Evolutionary conservation across 2,329 filamentous ascomycete genomes (phyloP).

Genomic region (Teratosphaeriaceae sp.): DNA sequence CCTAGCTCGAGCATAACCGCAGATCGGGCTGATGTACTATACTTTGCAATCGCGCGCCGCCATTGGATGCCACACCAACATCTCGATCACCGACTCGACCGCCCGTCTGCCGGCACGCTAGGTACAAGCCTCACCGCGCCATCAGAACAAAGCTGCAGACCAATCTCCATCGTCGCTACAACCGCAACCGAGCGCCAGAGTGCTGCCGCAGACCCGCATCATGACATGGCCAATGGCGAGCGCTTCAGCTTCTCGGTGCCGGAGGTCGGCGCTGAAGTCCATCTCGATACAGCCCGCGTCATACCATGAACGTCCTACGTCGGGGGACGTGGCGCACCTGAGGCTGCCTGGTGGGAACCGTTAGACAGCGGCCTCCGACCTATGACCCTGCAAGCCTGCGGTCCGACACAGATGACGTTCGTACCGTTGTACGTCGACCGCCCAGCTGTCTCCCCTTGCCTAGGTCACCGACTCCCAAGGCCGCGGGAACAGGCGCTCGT

Average conservation of each 20-base stretch:
- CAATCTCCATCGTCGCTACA: too few species aligned
- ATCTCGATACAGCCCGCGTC: background rate
- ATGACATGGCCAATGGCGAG: slow-evolving; percentile 2
- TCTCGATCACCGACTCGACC: background rate
- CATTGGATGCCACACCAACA: background rate
- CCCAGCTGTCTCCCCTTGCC: background rate
- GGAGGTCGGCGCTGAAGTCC: background rate
- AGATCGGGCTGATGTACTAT: background rate
- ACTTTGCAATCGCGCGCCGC: background rate
- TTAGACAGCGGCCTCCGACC: background rate
- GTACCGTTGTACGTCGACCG: background rate
- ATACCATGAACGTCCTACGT: slow-evolving; percentile 1
- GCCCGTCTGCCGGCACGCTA: background rate
- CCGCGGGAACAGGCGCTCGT: background rate
- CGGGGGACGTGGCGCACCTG: background rate
- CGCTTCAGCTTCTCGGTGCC: slow-evolving; percentile 1
- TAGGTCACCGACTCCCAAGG: background rate
- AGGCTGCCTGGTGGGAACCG: background rate
- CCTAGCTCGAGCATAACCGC: background rate
- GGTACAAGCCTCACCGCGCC: background rate
- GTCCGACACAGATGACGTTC: background rate
- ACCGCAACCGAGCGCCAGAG: background rate
- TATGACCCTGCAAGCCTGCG: background rate
- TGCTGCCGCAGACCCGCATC: background rate
- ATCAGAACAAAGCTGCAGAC: background rate